Percentiles rank a stretch among this genome's conserved stretches.
Conservation (phyloP, 176 grass and related monocot species). For the Triticum urartu region DNA sequence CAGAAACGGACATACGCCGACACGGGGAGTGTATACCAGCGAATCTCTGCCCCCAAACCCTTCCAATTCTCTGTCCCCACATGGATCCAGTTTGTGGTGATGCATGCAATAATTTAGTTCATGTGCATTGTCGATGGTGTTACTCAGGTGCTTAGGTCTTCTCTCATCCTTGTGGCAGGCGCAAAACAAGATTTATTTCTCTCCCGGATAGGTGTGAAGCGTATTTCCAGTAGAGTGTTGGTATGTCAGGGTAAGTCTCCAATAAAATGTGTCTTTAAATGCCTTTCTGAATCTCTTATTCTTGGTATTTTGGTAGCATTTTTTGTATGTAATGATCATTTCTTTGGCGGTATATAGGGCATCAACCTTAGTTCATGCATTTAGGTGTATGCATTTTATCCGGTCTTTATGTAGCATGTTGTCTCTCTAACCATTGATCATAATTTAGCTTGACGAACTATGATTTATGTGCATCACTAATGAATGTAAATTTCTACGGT, state of each 20-base stretch:
- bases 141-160: not conserved
- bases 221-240: not conserved
- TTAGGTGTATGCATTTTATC: not conserved
- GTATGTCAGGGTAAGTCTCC: not conserved
- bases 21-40: not conserved
- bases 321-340: not conserved
- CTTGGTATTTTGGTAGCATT: not conserved
- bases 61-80: not conserved
- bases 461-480: not conserved
- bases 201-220: not conserved
- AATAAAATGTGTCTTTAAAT: not conserved
- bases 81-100: not conserved
- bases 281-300: not conserved
- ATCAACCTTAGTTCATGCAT: not conserved
- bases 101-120: not conserved
- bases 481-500: not conserved
- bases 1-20: too few relatives aligned
- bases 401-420: not conserved
- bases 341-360: not conserved
- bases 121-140: not conserved
- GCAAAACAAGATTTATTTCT: not conserved
- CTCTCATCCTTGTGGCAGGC: not conserved
- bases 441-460: not conserved
- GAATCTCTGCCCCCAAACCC: not conserved
- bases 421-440: not conserved